These are phyloP conservation scores for Colletotrichum liriopes DNA, from an alignment of 2,329 filamentous ascomycete species.

Conservation along the genomic window DNA sequence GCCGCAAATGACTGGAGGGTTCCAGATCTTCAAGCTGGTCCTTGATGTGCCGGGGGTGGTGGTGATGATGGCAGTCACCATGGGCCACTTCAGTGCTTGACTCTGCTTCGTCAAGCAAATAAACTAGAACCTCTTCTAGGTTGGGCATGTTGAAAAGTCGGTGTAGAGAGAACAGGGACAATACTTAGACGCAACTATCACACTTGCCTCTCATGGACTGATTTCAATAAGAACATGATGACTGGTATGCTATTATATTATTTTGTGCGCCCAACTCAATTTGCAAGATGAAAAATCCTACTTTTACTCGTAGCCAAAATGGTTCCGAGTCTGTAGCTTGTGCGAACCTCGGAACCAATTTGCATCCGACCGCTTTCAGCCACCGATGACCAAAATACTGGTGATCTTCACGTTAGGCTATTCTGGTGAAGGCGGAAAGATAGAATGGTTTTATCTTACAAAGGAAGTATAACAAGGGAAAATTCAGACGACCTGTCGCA, in stretches of 20 bases:
- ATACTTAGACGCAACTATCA: neutral
- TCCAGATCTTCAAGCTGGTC: conserved; percentile 36
- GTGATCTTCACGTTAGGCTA: no score
- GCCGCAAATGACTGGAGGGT: conserved; percentile 34
- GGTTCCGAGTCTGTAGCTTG: conserved; percentile 20
- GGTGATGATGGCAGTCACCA: conserved; percentile 14
- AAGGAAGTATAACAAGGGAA: no score
- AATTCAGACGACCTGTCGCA: no score
- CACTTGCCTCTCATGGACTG: neutral
- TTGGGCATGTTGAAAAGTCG: neutral
- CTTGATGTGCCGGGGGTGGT: conserved; percentile 22
- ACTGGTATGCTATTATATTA: neutral
- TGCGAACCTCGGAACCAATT: conserved; percentile 20
- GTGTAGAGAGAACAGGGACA: neutral
- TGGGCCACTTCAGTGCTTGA: neutral
- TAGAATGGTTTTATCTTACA: no score
- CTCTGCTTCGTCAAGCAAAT: conserved; percentile 20
- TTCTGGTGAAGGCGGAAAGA: no score
- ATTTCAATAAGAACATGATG: neutral
- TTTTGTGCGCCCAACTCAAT: no score
- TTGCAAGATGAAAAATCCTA: neutral
- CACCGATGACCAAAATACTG: no score
- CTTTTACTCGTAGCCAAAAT: neutral
- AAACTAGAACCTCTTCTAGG: neutral
- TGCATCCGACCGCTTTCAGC: conserved; percentile 7